These are phyloP conservation scores for Hypoxylon rickii DNA, from an alignment of 495 filamentous ascomycete genomes.

Conservation along the genomic window DNA sequence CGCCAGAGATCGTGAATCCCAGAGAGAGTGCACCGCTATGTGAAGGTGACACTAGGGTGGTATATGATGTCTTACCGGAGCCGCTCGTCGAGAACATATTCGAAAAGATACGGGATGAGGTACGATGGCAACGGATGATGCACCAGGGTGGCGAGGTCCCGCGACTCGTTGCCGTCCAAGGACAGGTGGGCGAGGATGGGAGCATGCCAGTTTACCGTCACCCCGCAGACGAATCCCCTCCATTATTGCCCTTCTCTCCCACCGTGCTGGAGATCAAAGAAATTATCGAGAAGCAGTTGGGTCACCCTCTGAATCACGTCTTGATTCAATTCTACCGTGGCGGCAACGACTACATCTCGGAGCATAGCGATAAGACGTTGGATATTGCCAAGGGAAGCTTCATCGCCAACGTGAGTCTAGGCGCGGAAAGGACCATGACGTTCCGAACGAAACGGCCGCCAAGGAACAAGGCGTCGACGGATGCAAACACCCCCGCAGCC, in stretches of 20 bases:
- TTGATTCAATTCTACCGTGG: constrained; percentile 91
- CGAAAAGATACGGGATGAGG: constrained; percentile 71
- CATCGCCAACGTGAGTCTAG: constrained; percentile 92
- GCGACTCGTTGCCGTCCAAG: constrained; percentile 91
- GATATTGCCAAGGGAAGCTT: constrained; percentile 81
- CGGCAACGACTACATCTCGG: constrained; percentile 92
- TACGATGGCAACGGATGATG: constrained; percentile 89
- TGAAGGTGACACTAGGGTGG: constrained; percentile 80
- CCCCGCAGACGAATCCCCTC: constrained; percentile 87
- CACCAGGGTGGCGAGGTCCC: constrained; percentile 92
- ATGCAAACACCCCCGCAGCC: neutral
- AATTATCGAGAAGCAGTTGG: constrained; percentile 67
- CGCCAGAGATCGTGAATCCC: constrained; percentile 9
- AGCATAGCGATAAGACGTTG: constrained; percentile 95
- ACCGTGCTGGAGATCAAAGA: constrained; percentile 70
- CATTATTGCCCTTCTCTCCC: constrained; percentile 72
- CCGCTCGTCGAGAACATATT: constrained; percentile 64
- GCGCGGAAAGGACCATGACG: constrained; percentile 88
- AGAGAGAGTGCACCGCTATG: constrained; percentile 47
- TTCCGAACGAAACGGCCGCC: constrained; percentile 77
- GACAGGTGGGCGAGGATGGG: constrained; percentile 69
- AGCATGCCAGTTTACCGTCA: constrained; percentile 91
- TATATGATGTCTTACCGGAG: constrained; percentile 66
- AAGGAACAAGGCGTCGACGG: constrained; percentile 32
- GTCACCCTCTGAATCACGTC: constrained; percentile 88